Evolutionary conservation across 305 asterid genomes (phyloP).

Genomic region (Fraxinus dipetala): DNA sequence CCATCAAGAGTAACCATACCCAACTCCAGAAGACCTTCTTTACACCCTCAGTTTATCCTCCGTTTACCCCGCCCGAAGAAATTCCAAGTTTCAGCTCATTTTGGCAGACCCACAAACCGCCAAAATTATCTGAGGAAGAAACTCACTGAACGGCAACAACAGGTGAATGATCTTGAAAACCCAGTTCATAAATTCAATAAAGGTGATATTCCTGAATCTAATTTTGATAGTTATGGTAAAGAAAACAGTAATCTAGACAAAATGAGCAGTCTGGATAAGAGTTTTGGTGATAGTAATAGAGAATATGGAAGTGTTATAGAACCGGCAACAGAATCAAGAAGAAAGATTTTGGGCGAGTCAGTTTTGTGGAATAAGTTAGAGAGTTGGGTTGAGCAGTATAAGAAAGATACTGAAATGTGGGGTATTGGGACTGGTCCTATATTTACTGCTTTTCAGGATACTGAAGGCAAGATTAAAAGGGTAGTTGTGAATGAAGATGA

Average conservation of each 20-base stretch:
- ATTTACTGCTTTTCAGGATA: slow-evolving; percentile 59
- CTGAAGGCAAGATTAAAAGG: slow-evolving; percentile 58
- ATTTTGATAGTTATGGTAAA: slow-evolving; percentile 23
- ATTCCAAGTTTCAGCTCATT: slow-evolving; percentile 58
- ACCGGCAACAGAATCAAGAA: slow-evolving; percentile 27
- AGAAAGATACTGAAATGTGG: slow-evolving; percentile 73
- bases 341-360: slow-evolving; percentile 45
- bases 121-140: slow-evolving; percentile 75
- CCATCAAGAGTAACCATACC: slow-evolving; percentile 31
- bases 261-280: slow-evolving; percentile 21
- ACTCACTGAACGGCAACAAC: slow-evolving; percentile 43
- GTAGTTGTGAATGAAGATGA: slow-evolving; percentile 82
- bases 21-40: slow-evolving; percentile 25
- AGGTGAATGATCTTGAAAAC: slow-evolving; percentile 46
- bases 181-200: slow-evolving; percentile 32
- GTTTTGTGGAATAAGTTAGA: slow-evolving; percentile 65
- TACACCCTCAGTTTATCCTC: slow-evolving; percentile 27
- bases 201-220: slow-evolving; percentile 22
- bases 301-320: slow-evolving; percentile 24
- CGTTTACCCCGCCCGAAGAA: slow-evolving; percentile 34
- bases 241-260: slow-evolving; percentile 25
- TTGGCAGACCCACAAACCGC: slow-evolving; percentile 51
- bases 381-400: slow-evolving; percentile 80
- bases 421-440: slow-evolving; percentile 74
- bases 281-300: slow-evolving; percentile 25